Evolutionary conservation across 2,329 filamentous ascomycete species (phyloP), one percentile per base, ranked within the genome.

Genomic region (Ilyonectria mors-panacis): DNA sequence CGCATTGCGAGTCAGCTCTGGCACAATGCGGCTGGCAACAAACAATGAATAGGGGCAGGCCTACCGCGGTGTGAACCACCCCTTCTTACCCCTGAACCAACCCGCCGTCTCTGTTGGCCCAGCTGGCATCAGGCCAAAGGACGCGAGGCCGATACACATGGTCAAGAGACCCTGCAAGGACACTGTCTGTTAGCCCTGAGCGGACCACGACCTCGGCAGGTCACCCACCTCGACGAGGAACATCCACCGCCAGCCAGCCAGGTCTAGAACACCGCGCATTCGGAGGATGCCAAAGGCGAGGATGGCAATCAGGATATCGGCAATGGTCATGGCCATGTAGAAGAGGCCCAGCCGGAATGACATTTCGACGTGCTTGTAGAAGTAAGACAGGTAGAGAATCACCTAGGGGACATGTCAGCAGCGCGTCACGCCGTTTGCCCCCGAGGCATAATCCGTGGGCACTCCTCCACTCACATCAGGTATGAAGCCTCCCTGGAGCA

Each of bases 161-260:
- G 66, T 84, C 73, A 84, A 48, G 15, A 70, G 37, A 0, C 68
- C n/a, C n/a, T n/a, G n/a, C n/a, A n/a, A n/a, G n/a, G n/a, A n/a
- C n/a, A n/a, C n/a, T n/a, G n/a, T n/a, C n/a, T n/a, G n/a, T n/a
- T n/a, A n/a, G n/a, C n/a, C n/a, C n/a, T n/a, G n/a, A n/a, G n/a
- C n/a, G n/a, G n/a, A n/a, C n/a, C n/a, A n/a, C n/a, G n/a, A n/a
- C n/a, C n/a, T n/a, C n/a, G n/a, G n/a, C n/a, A n/a, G n/a, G n/a
- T n/a, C n/a, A n/a, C n/a, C n/a, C n/a, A n/a, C 70, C 37, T 71
- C 28, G 89, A 78, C 66, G 87, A 90, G 12, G 84, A 85, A 87
- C 0, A 73, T 53, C 74, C 74, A 77, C 9, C 74, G 61, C 72
- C 73, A 77, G 5, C 73, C 75, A 12, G 73, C n/a, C 72, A 12